phyloP scores from a whole-genome alignment of 805 yeast genomes.

The Yarrowia sp. region DNA sequence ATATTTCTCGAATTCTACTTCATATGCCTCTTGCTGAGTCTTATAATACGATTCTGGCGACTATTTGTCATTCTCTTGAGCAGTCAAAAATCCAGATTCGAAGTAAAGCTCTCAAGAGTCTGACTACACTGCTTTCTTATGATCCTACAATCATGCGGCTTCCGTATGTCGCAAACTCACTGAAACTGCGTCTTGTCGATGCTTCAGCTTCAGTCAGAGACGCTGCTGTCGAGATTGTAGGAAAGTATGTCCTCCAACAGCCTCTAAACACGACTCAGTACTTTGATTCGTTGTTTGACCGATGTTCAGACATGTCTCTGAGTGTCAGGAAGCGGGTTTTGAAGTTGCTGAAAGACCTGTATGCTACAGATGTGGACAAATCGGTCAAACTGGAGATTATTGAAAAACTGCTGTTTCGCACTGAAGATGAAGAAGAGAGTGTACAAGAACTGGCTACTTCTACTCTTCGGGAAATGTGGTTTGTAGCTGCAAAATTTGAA shows the following conservation, averaged over 20 bases:
- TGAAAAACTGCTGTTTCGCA: conserved; percentile 51
- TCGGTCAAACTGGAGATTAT: conserved; percentile 45
- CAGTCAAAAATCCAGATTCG: conserved; percentile 53
- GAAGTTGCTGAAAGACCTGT: conserved; percentile 39
- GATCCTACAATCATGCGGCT: conserved; percentile 53
- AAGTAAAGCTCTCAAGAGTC: conserved; percentile 62
- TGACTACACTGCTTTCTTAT: conserved; percentile 53
- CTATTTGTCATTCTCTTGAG: conserved; percentile 50
- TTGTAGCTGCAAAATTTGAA: conserved; percentile 32
- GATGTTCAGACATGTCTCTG: conserved; percentile 57
- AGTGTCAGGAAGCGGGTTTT: conserved; percentile 64
- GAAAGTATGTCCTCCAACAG: conserved; percentile 46
- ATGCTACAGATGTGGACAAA: conserved; percentile 20
- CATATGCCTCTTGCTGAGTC: conserved; percentile 32
- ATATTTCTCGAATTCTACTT: conserved; percentile 14
- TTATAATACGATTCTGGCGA: conserved; percentile 54
- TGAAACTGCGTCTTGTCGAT: conserved; percentile 55
- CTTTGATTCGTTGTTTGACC: conserved; percentile 49
- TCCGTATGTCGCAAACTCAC: conserved; percentile 51
- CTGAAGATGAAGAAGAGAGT: conserved; percentile 69
- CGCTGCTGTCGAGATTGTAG: conserved; percentile 68
- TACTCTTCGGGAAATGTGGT: conserved; percentile 44
- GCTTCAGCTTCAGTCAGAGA: conserved; percentile 71
- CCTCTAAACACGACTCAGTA: conserved; percentile 50
- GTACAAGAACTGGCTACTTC: conserved; percentile 46